phyloP scores from a whole-genome alignment of 164 flowering plant genomes.

The Cinnamomum chago region DNA sequence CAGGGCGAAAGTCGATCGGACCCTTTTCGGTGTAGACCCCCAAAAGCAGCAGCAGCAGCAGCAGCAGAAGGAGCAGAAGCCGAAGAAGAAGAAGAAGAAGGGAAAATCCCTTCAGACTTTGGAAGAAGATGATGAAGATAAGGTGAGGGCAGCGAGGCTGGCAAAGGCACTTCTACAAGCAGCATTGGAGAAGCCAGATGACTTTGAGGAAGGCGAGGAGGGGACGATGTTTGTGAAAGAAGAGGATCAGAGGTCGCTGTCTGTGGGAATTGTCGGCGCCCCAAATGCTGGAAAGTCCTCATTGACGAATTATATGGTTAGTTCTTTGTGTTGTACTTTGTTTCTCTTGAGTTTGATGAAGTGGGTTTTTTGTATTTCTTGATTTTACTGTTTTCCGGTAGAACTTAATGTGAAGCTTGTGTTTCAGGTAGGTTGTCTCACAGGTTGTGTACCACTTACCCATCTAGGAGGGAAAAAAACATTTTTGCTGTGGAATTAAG shows the following conservation, averaged over 20 bases:
- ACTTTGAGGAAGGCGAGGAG: conserved; percentile 48
- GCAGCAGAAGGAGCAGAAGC: neutral
- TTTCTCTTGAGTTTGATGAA: neutral
- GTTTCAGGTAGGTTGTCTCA: too few relatives aligned
- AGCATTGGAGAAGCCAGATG: conserved; percentile 50
- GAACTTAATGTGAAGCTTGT: too few relatives aligned
- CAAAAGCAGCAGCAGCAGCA: conserved; percentile 6
- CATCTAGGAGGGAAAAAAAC: too few relatives aligned
- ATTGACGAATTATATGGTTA: conserved; percentile 80
- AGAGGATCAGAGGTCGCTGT: conserved; percentile 83
- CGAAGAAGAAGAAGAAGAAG: conserved; percentile 12
- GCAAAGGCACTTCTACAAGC: conserved; percentile 65
- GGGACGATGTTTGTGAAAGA: conserved; percentile 44
- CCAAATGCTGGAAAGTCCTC: conserved; percentile 98
- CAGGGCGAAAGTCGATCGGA: conserved; percentile 45
- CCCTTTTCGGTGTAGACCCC: conserved; percentile 39
- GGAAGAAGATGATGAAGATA: conserved; percentile 32
- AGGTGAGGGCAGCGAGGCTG: conserved; percentile 28
- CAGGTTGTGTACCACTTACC: too few relatives aligned
- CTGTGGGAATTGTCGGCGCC: conserved; percentile 92
- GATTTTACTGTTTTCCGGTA: neutral
- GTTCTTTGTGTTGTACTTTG: conserved; percentile 9
- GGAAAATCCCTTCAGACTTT: conserved; percentile 3
- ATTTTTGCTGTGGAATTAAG: neutral
- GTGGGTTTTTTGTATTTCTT: neutral